phyloP scores from a whole-genome alignment of 352 stramenopile species.

The Globisporangium cederbergense region DNA sequence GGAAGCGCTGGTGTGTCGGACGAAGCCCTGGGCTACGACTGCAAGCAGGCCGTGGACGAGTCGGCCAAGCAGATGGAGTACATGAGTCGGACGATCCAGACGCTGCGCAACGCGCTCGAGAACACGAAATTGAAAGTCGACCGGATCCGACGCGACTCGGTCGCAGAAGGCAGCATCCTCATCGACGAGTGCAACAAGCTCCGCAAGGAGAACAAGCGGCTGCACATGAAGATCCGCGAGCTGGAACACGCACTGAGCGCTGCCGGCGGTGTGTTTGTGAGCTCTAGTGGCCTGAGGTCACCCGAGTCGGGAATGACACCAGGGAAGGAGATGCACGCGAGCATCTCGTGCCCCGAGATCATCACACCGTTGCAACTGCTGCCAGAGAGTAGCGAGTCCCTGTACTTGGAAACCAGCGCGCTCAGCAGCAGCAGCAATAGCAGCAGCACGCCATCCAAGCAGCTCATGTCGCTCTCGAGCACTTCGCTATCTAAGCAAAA shows the following conservation, averaged over 20 bases:
- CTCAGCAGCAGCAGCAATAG: slow-evolving; percentile 10
- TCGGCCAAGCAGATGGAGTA: slow-evolving; percentile 80
- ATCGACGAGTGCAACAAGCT: slow-evolving; percentile 82
- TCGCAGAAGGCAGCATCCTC: slow-evolving; percentile 73
- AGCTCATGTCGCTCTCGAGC: slow-evolving; percentile 25
- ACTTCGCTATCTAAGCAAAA: slow-evolving; percentile 33
- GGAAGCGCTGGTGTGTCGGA: slow-evolving; percentile 18
- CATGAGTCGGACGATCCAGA: slow-evolving; percentile 75
- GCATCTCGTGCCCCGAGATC: slow-evolving; percentile 35
- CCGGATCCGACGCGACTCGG: slow-evolving; percentile 61
- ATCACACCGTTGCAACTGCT: slow-evolving; percentile 17
- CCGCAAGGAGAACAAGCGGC: slow-evolving; percentile 68
- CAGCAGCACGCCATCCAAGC: slow-evolving; percentile 15
- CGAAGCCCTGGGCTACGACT: slow-evolving; percentile 64
- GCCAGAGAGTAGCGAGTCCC: slow-evolving; percentile 18
- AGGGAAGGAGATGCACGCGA: slow-evolving; percentile 21
- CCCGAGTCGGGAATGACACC: slow-evolving; percentile 1
- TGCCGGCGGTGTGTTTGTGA: slow-evolving; percentile 7
- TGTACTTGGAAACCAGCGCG: slow-evolving; percentile 16
- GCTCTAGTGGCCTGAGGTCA: slow-evolving; percentile 13
- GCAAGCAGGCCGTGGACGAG: slow-evolving; percentile 70
- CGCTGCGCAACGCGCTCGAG: slow-evolving; percentile 53
- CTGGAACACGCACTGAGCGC: slow-evolving; percentile 38
- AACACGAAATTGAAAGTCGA: slow-evolving; percentile 68
- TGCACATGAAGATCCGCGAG: slow-evolving; percentile 63